phyloP scores from a whole-genome alignment of 306 rosid genomes.

The Erythrophleum fordii region DNA sequence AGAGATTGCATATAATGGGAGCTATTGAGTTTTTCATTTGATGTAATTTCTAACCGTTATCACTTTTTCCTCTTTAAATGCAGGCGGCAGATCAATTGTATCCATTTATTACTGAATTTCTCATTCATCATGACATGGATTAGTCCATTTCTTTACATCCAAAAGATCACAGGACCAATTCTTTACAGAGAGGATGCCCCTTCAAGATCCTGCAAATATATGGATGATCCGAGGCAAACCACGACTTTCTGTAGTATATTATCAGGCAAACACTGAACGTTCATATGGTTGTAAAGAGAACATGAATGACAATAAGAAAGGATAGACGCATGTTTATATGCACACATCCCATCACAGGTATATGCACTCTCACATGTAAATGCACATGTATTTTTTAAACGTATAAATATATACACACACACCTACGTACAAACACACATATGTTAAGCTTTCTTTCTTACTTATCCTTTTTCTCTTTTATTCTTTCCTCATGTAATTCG shows the following conservation, averaged over 20 bases:
- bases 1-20: neutral
- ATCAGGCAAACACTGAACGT: neutral
- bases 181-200: constrained; percentile 21
- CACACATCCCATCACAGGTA: too few relatives aligned
- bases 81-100: constrained; percentile 79
- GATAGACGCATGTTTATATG: neutral
- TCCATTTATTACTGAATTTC: constrained; percentile 74
- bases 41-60: constrained; percentile 18
- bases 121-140: constrained; percentile 65
- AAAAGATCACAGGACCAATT: constrained; percentile 34
- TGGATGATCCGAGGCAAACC: neutral
- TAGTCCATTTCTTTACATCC: constrained; percentile 40
- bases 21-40: constrained; percentile 4
- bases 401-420: neutral
- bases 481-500: too few relatives aligned
- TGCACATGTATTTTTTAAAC: too few relatives aligned
- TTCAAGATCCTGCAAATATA: constrained; percentile 24
- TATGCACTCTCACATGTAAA: too few relatives aligned
- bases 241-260: constrained; percentile 9
- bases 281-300: neutral
- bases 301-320: neutral
- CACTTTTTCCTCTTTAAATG: constrained; percentile 37
- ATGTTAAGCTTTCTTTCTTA: too few relatives aligned
- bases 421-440: neutral
- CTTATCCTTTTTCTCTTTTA: too few relatives aligned